Evolutionary conservation across 2,329 filamentous ascomycete genomes (phyloP), one percentile per base, ranked within the genome.

Genomic region (Colletotrichum karsti): DNA sequence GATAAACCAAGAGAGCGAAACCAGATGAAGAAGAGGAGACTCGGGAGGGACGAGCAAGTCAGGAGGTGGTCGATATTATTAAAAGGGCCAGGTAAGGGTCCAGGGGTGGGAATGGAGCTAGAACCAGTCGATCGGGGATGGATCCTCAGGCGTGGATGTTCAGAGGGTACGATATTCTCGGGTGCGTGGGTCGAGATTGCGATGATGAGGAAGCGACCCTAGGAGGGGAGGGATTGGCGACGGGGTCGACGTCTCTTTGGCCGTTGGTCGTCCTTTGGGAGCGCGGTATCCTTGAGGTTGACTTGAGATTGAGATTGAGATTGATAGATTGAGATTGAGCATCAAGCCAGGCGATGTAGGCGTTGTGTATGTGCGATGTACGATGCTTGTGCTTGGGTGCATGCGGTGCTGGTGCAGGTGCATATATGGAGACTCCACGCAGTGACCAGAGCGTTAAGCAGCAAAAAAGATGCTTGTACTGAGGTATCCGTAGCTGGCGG

Each of bases 31-130:
- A 60, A 57, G 72, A 74, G 64, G 74, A 69, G 71, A 73, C 61
- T 60, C 50, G 28, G 26, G 55, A 59, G 72, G 67, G 74, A 73
- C 72, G 72, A 70, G 71, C 73, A 72, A 75, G 73, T 67, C 69
- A 63, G 67, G 67, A 69, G 67, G 53, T 70, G 72, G 63, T 70
- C 63, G 63, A 70, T 72, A 71, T 67, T 70, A 73, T 70, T 70
- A 69, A 73, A 72, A 74, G 73, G 71, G 68, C 63, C 58, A 69
- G 67, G 69, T 57, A 62, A 67, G 69, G 69, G 69, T 71, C 63
- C 67, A 62, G 67, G 69, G 58, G 62, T 65, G 67, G 54, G 55
- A 66, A 63, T 46, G 59, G 67, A 71, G 69, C 69, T 69, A 70
- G 69, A 71, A 70, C 69, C 69, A 67, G 69, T 67, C 67, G 69